Evolutionary conservation across 495 filamentous ascomycete species (phyloP), one percentile per base, ranked within the genome.

Genomic region (Penicillium maclennaniae): DNA sequence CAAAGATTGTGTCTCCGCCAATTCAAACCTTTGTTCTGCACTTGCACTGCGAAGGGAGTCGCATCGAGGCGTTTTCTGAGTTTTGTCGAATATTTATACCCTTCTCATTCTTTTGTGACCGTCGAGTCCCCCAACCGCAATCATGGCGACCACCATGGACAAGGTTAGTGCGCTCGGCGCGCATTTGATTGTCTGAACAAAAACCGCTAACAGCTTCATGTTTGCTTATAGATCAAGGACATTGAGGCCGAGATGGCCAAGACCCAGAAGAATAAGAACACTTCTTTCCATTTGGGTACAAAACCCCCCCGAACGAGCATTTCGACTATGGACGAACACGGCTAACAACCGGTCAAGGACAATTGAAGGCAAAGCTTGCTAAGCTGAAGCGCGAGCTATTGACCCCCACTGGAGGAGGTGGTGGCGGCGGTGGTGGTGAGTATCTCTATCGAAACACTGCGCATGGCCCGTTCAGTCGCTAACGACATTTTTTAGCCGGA

Each of bases 201-300:
- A 36, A 53, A 34, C 59, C 58, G 51, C 67, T 73, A 59, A 73
- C 52, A 20, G 45, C 25, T 27, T 21, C 43, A 36, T 58, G 40
- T 39, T 27, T 53, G 45, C 39, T 20, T 56, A 71, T 71, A 97
- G 90, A 98, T 98, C 79, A 98, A 96, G 71, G 89, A 91, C 65
- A 86, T 97, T 69, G 93, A 98, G 88, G 76, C 87, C 76, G 93
- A 97, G 85, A 95, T 95, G 92, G 89, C 91, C 72, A 83, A 83
- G 71, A 97, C 92, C 62, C 93, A 97, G 69, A 97, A 97, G 76
- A 97, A 97, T 72, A 97, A 98, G 75, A 89, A 89, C 37, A 98
- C 93, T 14, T 92, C 91, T 28, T 98, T 85, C 65, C 82, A 86
- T 66, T 73, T 88, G 67, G 85, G 84, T 81, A 76, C 62, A 73